Evolutionary conservation across 192 early-diverging fungal species (phyloP), one percentile per base, ranked within the genome.

Genomic region (Coemansia interrupta): DNA sequence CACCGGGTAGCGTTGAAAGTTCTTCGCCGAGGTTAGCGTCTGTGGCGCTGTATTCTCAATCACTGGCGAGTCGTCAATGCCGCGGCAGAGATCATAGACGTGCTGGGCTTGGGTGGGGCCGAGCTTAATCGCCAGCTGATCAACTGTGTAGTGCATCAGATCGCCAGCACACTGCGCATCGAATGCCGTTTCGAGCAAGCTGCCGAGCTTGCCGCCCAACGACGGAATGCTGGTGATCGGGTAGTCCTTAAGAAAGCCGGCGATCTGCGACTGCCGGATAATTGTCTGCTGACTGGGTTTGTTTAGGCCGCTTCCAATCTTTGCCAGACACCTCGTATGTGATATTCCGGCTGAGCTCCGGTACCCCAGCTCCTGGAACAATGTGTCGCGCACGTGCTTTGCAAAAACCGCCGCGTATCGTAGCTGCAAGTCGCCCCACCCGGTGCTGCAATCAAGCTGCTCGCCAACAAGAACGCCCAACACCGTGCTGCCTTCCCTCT

Each of bases 171-270:
- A 74, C 7, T 38, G 61, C 10, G 68, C 72, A 42, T 81, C 80
- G 29, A 90, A 80, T 23, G 82, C 83, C 2, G 66, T 58, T 26
- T 81, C 88, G 0, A 97, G 81, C 41, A 87, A 76, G 6, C 70
- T 58, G 3, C 95, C 95, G 9, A 94, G 80, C 61, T 90, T 90
- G 14, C 95, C 95, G 19, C 95, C 95, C 19, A 98, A 65, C 40
- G 84, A 86, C 13, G 90, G 85, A 41, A 98, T 95, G 61, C 90
- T 90, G 41, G 65, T 62, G 24, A 95, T 79, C 2, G 91, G 87
- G 4, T 90, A 63, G 14, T 70, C 54, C 11, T 73, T 28, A 73
- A 98, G 82, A 59, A 91, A 90, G 2, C 59, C 29, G 0, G 76
- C 59, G 3, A 86, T 83, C 42, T 83, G 66, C 29, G 70, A 61